Base-by-base conservation (phyloP, 768 basidiomycete species). In the Gelatoporia subvermispora region DNA sequence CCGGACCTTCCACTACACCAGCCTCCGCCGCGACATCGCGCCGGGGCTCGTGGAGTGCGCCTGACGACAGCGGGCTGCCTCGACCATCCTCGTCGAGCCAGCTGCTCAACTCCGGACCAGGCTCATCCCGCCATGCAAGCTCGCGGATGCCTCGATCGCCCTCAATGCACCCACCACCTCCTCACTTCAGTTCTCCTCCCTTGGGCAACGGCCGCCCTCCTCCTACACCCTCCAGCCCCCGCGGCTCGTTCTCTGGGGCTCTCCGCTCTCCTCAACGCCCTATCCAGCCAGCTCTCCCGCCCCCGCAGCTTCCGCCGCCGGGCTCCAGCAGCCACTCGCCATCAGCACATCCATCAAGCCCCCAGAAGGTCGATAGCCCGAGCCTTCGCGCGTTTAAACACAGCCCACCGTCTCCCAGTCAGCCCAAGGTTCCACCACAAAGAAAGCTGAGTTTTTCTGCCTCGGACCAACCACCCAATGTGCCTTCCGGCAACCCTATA, bases 21-120 rank as follows among this genome's bases (percentile, higher is more conserved):
- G 48, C 52, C 8, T 60, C 62, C 11, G 47, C 50, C 18, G 55
- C 47, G 7, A 47, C 53, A 9, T 63, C 61, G 1, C 41, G 58
- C 1, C 53, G 60, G 20, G 57, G 60, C 0, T 60, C 62, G 3
- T 63, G 55, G 53, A 58, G 55, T 17, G 50, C 40, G 3, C 13
- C 47, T 3, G 58, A 60, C 4, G 62, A 60, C 3, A 28, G 25
- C 41, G 31, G 42, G n/a, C 43, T 49, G 13, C 49, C 51, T 8
- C 51, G 59, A 0, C 57, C 61, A 3, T 55, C 54, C 5, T 58
- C 57, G 1, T 56, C 50, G 3, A 47, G 53, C 15, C 45, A 47
- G 11, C 22, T 28, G 39, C n/a, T 24, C 34, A 18, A 35, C 25
- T 24, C 52, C 23, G 4, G 43, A 24, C 40, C 43, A 35, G 39